These are phyloP conservation scores for Talaromyces wortmannii DNA, from an alignment of 495 filamentous ascomycete genomes.

Conservation along the genomic window DNA sequence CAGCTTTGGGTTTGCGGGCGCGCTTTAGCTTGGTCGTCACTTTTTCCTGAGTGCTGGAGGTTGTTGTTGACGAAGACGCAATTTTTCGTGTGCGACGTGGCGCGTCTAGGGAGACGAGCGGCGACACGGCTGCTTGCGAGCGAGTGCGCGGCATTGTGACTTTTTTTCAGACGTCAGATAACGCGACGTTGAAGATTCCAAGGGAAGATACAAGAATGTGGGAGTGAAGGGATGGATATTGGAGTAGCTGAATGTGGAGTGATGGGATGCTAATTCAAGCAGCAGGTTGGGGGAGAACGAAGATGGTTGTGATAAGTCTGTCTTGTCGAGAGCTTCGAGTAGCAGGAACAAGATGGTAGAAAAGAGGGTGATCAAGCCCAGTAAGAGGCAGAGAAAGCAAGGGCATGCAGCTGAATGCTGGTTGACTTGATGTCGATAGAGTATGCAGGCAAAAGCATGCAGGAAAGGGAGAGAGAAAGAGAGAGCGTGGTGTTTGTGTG, in stretches of 20 bases:
- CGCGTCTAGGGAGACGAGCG: neutral
- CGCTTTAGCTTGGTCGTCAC: neutral
- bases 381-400: no score
- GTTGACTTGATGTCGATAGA: no score
- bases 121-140: neutral
- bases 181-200: neutral
- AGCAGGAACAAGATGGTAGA: neutral
- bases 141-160: conserved; percentile 1
- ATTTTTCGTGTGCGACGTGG: neutral
- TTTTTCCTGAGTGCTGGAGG: neutral
- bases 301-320: neutral
- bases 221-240: neutral
- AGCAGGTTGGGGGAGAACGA: neutral
- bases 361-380: neutral
- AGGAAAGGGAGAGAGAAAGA: no score
- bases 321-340: neutral
- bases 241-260: neutral
- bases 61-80: neutral
- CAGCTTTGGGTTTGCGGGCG: neutral
- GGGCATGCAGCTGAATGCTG: no score
- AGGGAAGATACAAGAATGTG: neutral
- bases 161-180: neutral
- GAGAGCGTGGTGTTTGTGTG: no score
- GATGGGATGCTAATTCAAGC: neutral
- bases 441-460: no score